These are phyloP conservation scores for Phytophthora kernoviae DNA, from an alignment of 352 stramenopile species.

Conservation along the genomic window DNA sequence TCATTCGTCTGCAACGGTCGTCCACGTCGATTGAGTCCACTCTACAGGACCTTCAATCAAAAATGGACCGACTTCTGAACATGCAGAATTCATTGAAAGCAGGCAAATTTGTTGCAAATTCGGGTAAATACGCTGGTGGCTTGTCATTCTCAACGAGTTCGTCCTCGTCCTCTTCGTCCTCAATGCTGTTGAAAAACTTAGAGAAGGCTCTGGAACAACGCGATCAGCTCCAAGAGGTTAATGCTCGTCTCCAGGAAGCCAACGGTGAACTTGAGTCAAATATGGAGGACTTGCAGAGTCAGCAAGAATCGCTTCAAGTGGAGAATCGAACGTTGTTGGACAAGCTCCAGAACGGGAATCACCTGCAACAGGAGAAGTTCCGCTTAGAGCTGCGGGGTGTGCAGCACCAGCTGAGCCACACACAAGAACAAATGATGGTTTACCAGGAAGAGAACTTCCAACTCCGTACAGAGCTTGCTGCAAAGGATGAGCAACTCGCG, in stretches of 20 bases:
- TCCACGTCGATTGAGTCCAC: constrained; percentile 81
- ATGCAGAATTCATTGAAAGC: constrained; percentile 55
- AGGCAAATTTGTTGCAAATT: constrained; percentile 44
- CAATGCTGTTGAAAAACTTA: constrained; percentile 69
- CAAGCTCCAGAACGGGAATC: constrained; percentile 67
- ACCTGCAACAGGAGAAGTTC: constrained; percentile 78
- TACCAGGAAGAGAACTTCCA: constrained; percentile 76
- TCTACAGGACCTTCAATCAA: constrained; percentile 76
- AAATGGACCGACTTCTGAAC: constrained; percentile 80
- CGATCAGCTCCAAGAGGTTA: constrained; percentile 67
- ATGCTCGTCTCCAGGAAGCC: constrained; percentile 50
- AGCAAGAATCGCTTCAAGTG: constrained; percentile 64
- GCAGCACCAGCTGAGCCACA: constrained; percentile 66
- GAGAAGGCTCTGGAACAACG: constrained; percentile 75
- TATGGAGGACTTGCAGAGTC: constrained; percentile 62
- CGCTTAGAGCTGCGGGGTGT: constrained; percentile 62
- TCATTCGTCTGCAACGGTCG: constrained; percentile 74
- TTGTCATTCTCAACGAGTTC: constrained; percentile 24
- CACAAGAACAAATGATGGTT: constrained; percentile 72
- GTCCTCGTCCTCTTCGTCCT: constrained; percentile 41
- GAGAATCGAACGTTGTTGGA: constrained; percentile 74
- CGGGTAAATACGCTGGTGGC: constrained; percentile 24
- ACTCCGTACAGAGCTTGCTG: constrained; percentile 51
- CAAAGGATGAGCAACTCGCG: constrained; percentile 60
- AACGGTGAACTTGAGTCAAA: constrained; percentile 58